Evolutionary conservation across 345 rosid species (phyloP).

Genomic region (Linum trigynum): DNA sequence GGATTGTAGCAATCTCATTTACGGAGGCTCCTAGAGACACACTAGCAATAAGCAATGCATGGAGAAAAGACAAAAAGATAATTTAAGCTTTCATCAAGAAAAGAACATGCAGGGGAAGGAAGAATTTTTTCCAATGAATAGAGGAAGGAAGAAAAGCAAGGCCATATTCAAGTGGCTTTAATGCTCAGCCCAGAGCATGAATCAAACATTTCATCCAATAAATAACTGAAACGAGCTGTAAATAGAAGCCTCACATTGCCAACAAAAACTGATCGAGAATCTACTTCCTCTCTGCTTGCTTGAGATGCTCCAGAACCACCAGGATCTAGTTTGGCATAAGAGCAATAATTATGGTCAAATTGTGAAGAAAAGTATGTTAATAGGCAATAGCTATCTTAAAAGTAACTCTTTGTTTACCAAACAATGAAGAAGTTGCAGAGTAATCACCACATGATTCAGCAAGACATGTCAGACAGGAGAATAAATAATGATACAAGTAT

Average conservation of each 20-base stretch:
- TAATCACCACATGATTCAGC: too few species aligned
- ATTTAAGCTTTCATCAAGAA: too few species aligned
- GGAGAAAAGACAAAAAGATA: too few species aligned
- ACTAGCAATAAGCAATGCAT: not conserved
- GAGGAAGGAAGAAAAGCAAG: not conserved
- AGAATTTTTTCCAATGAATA: not conserved
- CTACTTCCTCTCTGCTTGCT: constrained; percentile 58
- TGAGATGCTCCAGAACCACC: constrained; percentile 43
- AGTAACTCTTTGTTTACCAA: not conserved
- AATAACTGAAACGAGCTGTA: constrained; percentile 4
- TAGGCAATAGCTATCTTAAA: not conserved
- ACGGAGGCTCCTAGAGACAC: too few species aligned
- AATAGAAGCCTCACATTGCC: constrained; percentile 58
- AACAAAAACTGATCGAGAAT: constrained; percentile 63
- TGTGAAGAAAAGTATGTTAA: not conserved
- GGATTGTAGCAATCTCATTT: too few species aligned
- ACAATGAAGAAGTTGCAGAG: too few species aligned
- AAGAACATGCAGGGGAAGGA: not conserved
- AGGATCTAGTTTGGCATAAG: constrained; percentile 38
- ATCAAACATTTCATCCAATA: not conserved
- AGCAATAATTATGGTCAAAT: constrained; percentile 9
- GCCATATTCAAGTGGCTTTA: too few species aligned
- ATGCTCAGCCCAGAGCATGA: not conserved
- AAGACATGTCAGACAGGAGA: too few species aligned
- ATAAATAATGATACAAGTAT: too few species aligned